These are phyloP conservation scores for Globisporangium nunn DNA, from an alignment of 352 stramenopile species.

Conservation along the genomic window DNA sequence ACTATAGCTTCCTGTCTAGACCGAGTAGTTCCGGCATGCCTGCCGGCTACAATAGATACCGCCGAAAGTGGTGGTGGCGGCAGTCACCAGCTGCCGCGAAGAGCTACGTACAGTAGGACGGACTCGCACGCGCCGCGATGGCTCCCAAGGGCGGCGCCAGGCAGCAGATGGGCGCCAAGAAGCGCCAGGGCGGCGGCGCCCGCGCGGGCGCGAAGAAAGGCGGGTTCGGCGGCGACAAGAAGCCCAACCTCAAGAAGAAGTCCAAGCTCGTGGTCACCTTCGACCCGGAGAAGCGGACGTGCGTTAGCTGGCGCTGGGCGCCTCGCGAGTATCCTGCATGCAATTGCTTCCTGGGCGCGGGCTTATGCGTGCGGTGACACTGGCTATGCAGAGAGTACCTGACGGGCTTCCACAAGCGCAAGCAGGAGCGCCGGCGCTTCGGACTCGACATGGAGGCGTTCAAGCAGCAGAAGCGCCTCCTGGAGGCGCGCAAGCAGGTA, in stretches of 20 bases:
- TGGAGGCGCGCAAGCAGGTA: constrained; percentile 79
- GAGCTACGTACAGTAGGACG: not conserved
- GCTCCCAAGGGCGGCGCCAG: not conserved
- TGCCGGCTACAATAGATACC: not conserved
- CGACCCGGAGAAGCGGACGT: constrained; percentile 84
- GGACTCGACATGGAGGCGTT: constrained; percentile 85
- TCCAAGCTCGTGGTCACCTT: constrained; percentile 86
- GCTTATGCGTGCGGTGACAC: not conserved
- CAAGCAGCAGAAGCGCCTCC: constrained; percentile 80
- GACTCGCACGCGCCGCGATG: not conserved
- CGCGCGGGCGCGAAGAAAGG: not conserved
- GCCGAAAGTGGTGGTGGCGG: not conserved
- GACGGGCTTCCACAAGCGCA: constrained; percentile 83
- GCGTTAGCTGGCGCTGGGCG: constrained; percentile 6
- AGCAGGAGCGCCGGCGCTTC: constrained; percentile 81
- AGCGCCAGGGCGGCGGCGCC: not conserved
- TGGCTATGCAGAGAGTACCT: constrained; percentile 54
- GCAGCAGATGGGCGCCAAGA: no score
- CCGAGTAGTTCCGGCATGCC: not conserved
- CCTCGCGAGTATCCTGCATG: not conserved
- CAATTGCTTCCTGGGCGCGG: not conserved
- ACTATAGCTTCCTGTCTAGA: no score
- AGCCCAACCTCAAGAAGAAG: constrained; percentile 61
- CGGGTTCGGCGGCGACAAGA: constrained; percentile 14
- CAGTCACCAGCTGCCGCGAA: not conserved